phyloP scores from a whole-genome alignment of 2,329 filamentous ascomycete genomes.

The Alternaria brassicicola region DNA sequence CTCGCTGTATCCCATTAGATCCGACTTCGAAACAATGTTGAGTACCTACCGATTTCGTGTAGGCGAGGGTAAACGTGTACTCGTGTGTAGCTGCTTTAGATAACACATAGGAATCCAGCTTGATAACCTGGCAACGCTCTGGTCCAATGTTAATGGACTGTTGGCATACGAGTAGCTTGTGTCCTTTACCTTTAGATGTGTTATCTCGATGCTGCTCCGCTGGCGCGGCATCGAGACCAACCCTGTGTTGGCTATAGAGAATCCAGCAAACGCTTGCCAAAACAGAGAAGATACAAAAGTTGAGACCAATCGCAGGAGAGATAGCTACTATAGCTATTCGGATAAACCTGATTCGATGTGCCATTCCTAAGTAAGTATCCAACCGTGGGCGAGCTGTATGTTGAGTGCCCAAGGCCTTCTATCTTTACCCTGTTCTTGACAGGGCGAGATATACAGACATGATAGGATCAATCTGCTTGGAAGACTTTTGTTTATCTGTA shows the following conservation, averaged over 20 bases:
- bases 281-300: background rate
- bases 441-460: no score
- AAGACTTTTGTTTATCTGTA: no score
- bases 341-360: background rate
- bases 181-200: background rate
- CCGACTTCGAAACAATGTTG: fast-evolving
- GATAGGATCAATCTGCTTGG: background rate
- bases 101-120: background rate
- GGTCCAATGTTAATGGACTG: background rate
- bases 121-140: background rate
- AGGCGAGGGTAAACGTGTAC: background rate
- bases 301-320: background rate
- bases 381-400: background rate
- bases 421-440: no score
- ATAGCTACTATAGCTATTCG: background rate
- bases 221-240: background rate
- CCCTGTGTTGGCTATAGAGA: background rate
- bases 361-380: background rate
- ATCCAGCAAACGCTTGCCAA: background rate
- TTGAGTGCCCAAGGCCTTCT: no score
- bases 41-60: background rate
- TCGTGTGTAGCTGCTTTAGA: background rate
- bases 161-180: no score
- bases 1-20: background rate
- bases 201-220: background rate